Conservation (phyloP, 805 yeast species). For the Blastobotrys peoriensis region DNA sequence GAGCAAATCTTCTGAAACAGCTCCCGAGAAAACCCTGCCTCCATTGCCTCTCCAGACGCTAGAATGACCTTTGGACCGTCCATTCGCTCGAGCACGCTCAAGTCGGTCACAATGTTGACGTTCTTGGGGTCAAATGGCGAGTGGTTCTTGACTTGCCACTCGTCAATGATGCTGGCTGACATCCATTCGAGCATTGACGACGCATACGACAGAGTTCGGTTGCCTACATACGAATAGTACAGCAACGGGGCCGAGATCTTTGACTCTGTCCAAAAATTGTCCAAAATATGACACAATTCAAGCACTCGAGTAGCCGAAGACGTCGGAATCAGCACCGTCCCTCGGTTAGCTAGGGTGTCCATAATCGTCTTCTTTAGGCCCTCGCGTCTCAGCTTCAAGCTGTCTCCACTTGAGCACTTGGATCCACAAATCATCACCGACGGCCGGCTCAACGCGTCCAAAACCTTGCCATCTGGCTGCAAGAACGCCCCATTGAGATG, state of each 20-base stretch:
- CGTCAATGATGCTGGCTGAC: constrained; percentile 77
- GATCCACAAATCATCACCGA: constrained; percentile 75
- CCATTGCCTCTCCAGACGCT: constrained; percentile 62
- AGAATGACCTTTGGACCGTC: constrained; percentile 65
- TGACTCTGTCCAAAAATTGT: constrained; percentile 49
- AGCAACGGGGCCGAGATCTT: constrained; percentile 54
- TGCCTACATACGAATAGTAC: constrained; percentile 71
- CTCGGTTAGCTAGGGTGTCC: constrained; percentile 65
- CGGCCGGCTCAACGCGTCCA: constrained; percentile 60
- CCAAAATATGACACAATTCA: constrained; percentile 71
- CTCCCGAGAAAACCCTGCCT: constrained; percentile 47
- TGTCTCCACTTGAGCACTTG: constrained; percentile 44
- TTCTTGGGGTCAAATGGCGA: constrained; percentile 74
- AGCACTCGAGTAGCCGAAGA: constrained; percentile 74
- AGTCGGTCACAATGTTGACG: constrained; percentile 52
- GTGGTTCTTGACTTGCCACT: constrained; percentile 69
- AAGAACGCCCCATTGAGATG: constrained; percentile 71
- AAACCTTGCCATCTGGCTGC: constrained; percentile 53
- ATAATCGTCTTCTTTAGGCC: constrained; percentile 56
- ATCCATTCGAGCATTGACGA: constrained; percentile 94
- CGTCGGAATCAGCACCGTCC: constrained; percentile 78
- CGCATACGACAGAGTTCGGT: constrained; percentile 73
- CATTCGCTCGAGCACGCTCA: constrained; percentile 37
- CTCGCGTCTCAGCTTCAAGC: constrained; percentile 56
- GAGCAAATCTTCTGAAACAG: constrained; percentile 44